Evolutionary conservation across 208 protist genomes (phyloP), one percentile per base, ranked within the genome.

Genomic region (Trypanosoma cruzi): DNA sequence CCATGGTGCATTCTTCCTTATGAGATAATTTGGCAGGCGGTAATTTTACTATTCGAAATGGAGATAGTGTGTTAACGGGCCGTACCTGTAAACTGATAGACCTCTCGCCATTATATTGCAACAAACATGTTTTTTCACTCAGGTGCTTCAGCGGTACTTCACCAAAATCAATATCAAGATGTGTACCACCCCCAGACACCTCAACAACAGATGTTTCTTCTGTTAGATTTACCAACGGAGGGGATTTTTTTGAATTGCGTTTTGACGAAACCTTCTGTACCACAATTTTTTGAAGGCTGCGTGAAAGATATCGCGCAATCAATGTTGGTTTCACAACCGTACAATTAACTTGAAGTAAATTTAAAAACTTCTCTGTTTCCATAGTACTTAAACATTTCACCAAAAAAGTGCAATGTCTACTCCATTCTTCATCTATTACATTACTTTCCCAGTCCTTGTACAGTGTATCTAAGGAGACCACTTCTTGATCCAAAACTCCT

Each of bases 131-230:
- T 32, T 59, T 79, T 52, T 81, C 73, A 36, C 40, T 66, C 28
- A 57, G 31, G 26, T 84, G 77, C 55, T 86, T 85, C 32, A 91
- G 78, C 2, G 85, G 79, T 24, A 90, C 75, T 42, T 89, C 85
- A 8, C 84, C 80, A 79, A 89, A 94, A 29, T 87, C 73, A 8
- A 94, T 55, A 31, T 56, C 20, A 26, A 73, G 48, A 54, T 31
- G 11, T 36, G 59, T 68, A 32, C 55, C 50, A 64, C 50, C 49
- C 13, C 48, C 11, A 36, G 76, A 81, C 1, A 64, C 46, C 37
- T 77, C 71, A 46, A 81, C 61, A 62, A 58, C 40, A 42, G 61
- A 42, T 11, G 53, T 28, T 49, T 56, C 53, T 42, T 77, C 64
- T 22, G 49, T 31, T n/a, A 37, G 6, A 59, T 36, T 53, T 32